Conservation (phyloP, 352 stramenopile species). For the Thalassiosira tumida region DNA sequence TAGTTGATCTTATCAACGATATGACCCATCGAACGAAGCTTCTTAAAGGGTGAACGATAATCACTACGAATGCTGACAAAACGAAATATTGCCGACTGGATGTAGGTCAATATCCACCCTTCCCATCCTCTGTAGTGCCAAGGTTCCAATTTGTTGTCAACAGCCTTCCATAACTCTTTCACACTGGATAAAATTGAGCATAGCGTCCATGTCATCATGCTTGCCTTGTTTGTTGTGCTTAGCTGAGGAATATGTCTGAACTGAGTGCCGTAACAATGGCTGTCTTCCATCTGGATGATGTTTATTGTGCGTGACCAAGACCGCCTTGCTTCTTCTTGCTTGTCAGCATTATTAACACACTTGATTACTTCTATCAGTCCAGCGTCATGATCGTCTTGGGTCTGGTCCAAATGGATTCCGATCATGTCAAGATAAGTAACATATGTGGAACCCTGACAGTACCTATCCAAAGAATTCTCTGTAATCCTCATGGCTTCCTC, state of each 20-base stretch:
- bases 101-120: slow-evolving; percentile 2
- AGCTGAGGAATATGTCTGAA: slow-evolving; percentile 28
- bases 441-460: slow-evolving; percentile 36
- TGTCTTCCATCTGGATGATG: slow-evolving; percentile 52
- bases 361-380: slow-evolving; percentile 2
- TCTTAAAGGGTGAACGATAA: slow-evolving; percentile 26
- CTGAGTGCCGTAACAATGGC: slow-evolving; percentile 23
- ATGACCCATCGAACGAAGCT: neutral
- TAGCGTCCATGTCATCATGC: slow-evolving; percentile 51
- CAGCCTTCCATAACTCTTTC: slow-evolving; percentile 34
- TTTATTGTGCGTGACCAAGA: slow-evolving; percentile 32
- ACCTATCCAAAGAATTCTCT: slow-evolving; percentile 5
- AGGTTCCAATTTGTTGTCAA: slow-evolving; percentile 24
- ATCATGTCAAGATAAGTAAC: slow-evolving; percentile 17
- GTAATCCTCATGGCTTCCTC: neutral
- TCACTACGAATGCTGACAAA: neutral
- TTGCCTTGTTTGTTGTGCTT: neutral
- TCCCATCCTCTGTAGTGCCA: slow-evolving; percentile 16
- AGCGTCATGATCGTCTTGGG: slow-evolving; percentile 9
- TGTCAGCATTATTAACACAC: neutral
- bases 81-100: slow-evolving; percentile 28
- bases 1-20: slow-evolving; percentile 13
- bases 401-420: slow-evolving; percentile 7
- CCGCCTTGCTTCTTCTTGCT: neutral
- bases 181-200: slow-evolving; percentile 16